phyloP scores from a whole-genome alignment of 2,329 filamentous ascomycete genomes.

The Chaetothyriales sp. region DNA sequence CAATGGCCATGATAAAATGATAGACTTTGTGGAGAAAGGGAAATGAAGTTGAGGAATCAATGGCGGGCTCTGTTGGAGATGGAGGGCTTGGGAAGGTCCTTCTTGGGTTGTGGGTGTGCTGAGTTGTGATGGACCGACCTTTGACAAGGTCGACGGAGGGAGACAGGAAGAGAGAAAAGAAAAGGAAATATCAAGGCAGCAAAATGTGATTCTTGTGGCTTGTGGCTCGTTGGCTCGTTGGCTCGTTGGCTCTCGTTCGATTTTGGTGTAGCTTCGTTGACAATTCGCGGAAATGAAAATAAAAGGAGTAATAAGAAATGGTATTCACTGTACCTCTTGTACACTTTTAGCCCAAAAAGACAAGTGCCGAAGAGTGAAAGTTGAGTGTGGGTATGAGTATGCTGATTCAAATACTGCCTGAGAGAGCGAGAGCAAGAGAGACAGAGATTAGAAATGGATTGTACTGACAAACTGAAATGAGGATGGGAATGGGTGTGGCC shows the following conservation, averaged over 20 bases:
- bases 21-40: slow-evolving; percentile 10
- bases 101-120: not conserved
- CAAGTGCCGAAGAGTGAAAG: too few relatives aligned
- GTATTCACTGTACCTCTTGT: not conserved
- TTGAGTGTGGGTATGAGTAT: too few relatives aligned
- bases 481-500: not conserved
- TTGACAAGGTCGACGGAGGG: not conserved
- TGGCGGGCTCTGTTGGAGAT: too few relatives aligned
- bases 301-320: slow-evolving; percentile 1
- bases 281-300: not conserved
- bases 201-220: too few relatives aligned
- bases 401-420: too few relatives aligned
- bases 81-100: too few relatives aligned
- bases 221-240: too few relatives aligned
- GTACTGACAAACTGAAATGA: slow-evolving; percentile 3
- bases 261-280: not conserved
- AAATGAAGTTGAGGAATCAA: too few relatives aligned
- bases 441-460: not conserved
- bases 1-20: slow-evolving; percentile 21
- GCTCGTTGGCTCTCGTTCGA: too few relatives aligned
- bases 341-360: not conserved
- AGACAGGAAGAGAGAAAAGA: slow-evolving; percentile 1
- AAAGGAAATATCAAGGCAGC: not conserved
- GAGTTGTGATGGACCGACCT: not conserved
- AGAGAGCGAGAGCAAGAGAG: too few relatives aligned